Percentiles rank a stretch among this genome's conserved stretches.
Conservation (phyloP, 1,284 basidiomycete genomes). For the Vanrija sp. region DNA sequence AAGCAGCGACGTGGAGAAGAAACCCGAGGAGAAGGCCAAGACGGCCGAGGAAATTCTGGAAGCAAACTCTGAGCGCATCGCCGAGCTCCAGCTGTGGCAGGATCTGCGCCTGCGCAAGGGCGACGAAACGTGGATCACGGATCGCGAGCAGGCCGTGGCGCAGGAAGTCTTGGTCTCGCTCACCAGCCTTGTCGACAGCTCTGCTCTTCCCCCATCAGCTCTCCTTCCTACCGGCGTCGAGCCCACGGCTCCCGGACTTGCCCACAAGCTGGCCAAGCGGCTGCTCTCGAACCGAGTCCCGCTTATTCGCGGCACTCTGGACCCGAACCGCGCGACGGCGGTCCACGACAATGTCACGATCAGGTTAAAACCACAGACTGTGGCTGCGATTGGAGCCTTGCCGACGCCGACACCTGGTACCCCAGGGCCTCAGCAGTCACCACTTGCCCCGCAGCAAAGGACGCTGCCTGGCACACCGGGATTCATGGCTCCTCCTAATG, state of each 20-base stretch:
- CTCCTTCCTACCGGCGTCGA: conserved; percentile 1
- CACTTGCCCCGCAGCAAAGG: conserved; percentile 7
- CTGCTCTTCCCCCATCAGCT: conserved; percentile 7
- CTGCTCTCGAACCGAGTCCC: conserved; percentile 21
- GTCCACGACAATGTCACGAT: conserved; percentile 32
- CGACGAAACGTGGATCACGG: conserved; percentile 13
- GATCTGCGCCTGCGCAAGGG: conserved; percentile 27
- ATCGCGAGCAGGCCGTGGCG: conserved; percentile 35
- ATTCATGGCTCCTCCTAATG: conserved; percentile 6
- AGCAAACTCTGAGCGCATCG: conserved; percentile 30
- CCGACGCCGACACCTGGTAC: conserved; percentile 1
- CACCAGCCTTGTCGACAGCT: conserved; percentile 16
- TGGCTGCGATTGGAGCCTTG: conserved; percentile 9
- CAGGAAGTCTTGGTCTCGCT: conserved; percentile 34
- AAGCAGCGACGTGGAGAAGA: conserved; percentile 15
- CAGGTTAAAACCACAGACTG: conserved; percentile 10
- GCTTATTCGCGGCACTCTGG: conserved; percentile 37
- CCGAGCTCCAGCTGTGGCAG: conserved; percentile 42
- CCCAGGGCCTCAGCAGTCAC: conserved; percentile 3
- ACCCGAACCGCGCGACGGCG: conserved; percentile 37
- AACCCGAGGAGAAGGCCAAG: background rate
- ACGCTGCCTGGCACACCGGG: conserved; percentile 3
- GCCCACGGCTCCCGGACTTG: conserved; percentile 20
- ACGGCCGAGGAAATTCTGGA: conserved; percentile 24
- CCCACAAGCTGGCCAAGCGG: conserved; percentile 26